Base-by-base conservation (phyloP, 306 rosid genomes). In the Begonia peltatifolia region DNA sequence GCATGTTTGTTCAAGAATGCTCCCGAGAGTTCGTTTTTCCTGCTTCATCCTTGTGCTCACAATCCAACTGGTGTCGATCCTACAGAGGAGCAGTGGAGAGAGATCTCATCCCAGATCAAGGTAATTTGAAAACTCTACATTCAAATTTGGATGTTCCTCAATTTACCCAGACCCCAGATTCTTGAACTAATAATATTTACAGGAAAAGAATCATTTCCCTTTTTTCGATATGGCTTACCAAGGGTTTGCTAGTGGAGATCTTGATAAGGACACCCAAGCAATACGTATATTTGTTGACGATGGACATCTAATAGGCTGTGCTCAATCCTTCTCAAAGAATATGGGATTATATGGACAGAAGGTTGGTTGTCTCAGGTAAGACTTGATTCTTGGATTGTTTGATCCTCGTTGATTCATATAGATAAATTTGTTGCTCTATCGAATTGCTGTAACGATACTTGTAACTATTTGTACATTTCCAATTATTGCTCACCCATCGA, bases 1-100 rank as follows among this genome's bases (percentile, higher is more conserved):
- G 48, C 52, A 13, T 13, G 57, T 22, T 38, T 66, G 64, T 9
- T 59, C 46, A 41, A 71, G 72, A 66, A 54, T 47, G 72, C 77
- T 20, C 77, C 69, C 1, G 56, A 60, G 2, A 49, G 68, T 58
- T 66, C 66, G 0, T 62, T 66, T 55, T 71, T 66, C 56, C 46
- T 72, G 49, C 63, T 72, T 17, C 77, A 72, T 67, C 63, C 77
- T 41, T 72, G 77, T 55, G 77, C 73, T 20, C 77, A 72, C 44
- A 72, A 72, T 42, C 77, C 77, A 46, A 72, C 77, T 13, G 77
- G 77, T 10, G 63, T 67, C 5, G 77, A 72, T 56, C 77, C 70
- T 13, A 67, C 63, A 3, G 67, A 51, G 15, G 67, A 63, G 51
- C 73, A 72, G 44, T 72, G 77, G 77, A 61, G 57, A 35, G 73